phyloP scores from a whole-genome alignment of 345 rosid genomes.

The Tarenaya hassleriana region DNA sequence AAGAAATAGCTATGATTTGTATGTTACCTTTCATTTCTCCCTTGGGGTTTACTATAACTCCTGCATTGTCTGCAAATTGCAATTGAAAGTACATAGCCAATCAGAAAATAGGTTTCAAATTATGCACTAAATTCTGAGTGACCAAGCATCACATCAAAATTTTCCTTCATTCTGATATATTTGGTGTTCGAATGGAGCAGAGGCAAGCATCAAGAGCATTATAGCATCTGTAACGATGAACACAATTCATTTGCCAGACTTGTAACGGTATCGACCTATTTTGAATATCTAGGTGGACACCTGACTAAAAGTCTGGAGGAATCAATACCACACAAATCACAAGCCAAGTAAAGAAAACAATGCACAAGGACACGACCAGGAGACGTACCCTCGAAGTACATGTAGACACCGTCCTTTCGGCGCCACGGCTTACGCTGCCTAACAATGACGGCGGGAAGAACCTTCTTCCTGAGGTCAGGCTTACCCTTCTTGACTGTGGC shows the following conservation, averaged over 20 bases:
- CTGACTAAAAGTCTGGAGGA: constrained; percentile 57
- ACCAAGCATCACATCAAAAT: background rate
- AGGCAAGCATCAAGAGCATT: constrained; percentile 23
- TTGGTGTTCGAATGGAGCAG: constrained; percentile 55
- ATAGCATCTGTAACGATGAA: constrained; percentile 42
- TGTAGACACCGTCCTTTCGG: constrained; percentile 84
- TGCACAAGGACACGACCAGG: background rate
- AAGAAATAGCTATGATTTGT: too few relatives aligned
- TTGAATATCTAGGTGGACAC: constrained; percentile 26
- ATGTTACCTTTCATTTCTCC: constrained; percentile 79
- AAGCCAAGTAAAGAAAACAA: too few relatives aligned
- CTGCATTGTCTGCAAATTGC: constrained; percentile 58
- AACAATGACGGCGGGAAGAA: constrained; percentile 80
- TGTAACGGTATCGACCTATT: constrained; percentile 48
- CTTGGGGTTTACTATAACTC: constrained; percentile 74
- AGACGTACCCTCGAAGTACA: constrained; percentile 65
- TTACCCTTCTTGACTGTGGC: constrained; percentile 81
- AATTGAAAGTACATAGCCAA: too few relatives aligned
- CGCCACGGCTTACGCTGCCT: constrained; percentile 90
- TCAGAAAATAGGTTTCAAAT: too few relatives aligned
- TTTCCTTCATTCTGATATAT: constrained; percentile 1
- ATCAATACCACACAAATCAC: too few relatives aligned
- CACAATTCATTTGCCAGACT: constrained; percentile 41
- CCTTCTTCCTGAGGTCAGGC: constrained; percentile 85
- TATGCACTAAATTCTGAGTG: too few relatives aligned